These are phyloP conservation scores for Neocallimastix lanati DNA, from an alignment of 192 early-diverging fungal genomes.

Conservation along the genomic window DNA sequence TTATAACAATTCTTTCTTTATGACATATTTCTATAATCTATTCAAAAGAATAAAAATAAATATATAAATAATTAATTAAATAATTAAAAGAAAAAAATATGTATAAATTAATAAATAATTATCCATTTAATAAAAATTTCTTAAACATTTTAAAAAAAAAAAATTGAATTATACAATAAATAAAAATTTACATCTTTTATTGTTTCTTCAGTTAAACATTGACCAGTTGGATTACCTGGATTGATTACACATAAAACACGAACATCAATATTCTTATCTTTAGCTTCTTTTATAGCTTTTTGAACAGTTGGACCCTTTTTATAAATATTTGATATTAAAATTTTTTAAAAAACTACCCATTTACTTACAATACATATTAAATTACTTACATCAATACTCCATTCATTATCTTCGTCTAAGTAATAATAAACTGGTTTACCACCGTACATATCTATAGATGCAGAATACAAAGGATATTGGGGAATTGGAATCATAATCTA, in stretches of 20 bases:
- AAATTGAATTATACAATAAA: too few relatives aligned
- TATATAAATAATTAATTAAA: too few relatives aligned
- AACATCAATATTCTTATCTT: slow-evolving; percentile 62
- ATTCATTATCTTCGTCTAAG: slow-evolving; percentile 60
- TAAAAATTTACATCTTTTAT: slow-evolving; percentile 52
- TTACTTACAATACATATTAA: too few relatives aligned
- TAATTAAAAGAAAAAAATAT: too few relatives aligned
- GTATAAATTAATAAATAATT: too few relatives aligned
- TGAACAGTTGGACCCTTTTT: slow-evolving; percentile 33
- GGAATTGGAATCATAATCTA: slow-evolving; percentile 96
- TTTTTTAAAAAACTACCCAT: too few relatives aligned
- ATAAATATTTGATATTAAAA: too few relatives aligned
- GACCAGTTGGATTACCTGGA: slow-evolving; percentile 96
- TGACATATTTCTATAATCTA: slow-evolving; percentile 78
- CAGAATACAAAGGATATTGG: slow-evolving; percentile 96
- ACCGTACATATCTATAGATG: slow-evolving; percentile 65
- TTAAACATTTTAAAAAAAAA: too few relatives aligned
- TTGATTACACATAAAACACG: slow-evolving; percentile 93
- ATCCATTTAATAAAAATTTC: not conserved
- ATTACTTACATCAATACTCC: slow-evolving; percentile 25
- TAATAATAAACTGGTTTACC: slow-evolving; percentile 85
- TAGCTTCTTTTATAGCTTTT: slow-evolving; percentile 39
- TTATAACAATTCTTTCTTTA: slow-evolving; percentile 55
- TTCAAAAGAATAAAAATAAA: too few relatives aligned
- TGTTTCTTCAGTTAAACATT: slow-evolving; percentile 59